phyloP scores from a whole-genome alignment of 2,329 filamentous ascomycete genomes.

The Clarireedia homoeocarpa region DNA sequence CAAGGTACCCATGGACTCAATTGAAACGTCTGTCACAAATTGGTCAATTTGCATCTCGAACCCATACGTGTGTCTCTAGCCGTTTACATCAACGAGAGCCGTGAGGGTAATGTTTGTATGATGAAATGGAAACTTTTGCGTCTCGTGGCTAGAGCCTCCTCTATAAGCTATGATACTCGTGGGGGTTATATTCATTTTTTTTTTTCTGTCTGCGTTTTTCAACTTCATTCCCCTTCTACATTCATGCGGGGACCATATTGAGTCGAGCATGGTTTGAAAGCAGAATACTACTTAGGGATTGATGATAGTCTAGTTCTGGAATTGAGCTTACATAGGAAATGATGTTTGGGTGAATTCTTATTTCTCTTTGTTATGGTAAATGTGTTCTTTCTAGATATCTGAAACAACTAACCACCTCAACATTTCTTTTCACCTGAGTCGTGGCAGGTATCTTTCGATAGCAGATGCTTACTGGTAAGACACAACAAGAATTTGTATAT shows the following conservation, averaged over 20 bases:
- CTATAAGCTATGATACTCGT: slow-evolving; percentile 18
- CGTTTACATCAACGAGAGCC: slow-evolving; percentile 29
- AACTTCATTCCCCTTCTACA: slow-evolving; percentile 25
- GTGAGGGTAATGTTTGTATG: slow-evolving; percentile 31
- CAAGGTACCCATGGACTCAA: slow-evolving; percentile 20
- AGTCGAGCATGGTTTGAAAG: slow-evolving; percentile 13
- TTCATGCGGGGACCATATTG: slow-evolving; percentile 23
- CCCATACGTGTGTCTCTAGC: slow-evolving; percentile 28
- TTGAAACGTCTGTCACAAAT: slow-evolving; percentile 26
- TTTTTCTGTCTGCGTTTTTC: slow-evolving; percentile 20
- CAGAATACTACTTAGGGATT: slow-evolving; percentile 29
- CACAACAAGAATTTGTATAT: too few species aligned
- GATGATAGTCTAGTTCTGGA: slow-evolving; percentile 30
- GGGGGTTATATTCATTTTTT: slow-evolving; percentile 18
- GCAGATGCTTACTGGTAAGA: too few species aligned
- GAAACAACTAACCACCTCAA: not conserved
- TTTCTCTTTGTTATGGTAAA: too few species aligned
- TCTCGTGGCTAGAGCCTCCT: slow-evolving; percentile 23
- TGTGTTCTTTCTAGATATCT: not conserved
- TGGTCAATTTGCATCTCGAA: slow-evolving; percentile 26
- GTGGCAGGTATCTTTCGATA: too few species aligned
- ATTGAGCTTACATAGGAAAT: slow-evolving; percentile 31
- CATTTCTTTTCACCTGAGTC: too few species aligned
- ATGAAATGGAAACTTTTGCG: slow-evolving; percentile 26
- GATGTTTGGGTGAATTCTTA: slow-evolving; percentile 5